Base-by-base conservation (phyloP, 305 asterid species). In the Fraxinus angustifolia region DNA sequence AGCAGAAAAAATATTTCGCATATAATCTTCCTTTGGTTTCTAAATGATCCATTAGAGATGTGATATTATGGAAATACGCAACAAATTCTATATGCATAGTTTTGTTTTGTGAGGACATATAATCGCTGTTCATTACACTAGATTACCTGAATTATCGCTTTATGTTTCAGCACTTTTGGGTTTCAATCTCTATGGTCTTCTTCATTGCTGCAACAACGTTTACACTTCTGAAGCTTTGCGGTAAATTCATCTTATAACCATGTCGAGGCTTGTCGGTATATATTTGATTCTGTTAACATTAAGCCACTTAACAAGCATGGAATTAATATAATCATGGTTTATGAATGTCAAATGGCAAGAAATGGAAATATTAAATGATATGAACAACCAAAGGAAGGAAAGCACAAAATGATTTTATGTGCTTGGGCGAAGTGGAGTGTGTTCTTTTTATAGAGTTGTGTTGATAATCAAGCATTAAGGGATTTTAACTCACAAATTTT, bases 91-190 rank as follows among this genome's bases (percentile, higher is more conserved):
- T 80, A 38, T 40, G 73, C 75, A 40, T 80, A 45, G 38, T 40
- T 38, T 33, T 28, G 26, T 62, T 79, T 35, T 78, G 14, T 34
- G 84, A 1, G 8, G 56, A 60, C 60, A 11, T 62, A 17, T 31
- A 56, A 19, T 75, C 17, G 14, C 33, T 73, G 78, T 80, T 6
- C 35, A 19, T 11, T 21, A 60, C 42, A 23, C 35, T 42, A 68
- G 80, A 48, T 82, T 71, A 82, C 75, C 80, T 87, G 31, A 67
- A 73, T 11, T 67, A 81, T 21, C 48, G 36, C 2, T 84, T 76
- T 86, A 80, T 88, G 72, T 85, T 82, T 82, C 99, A 96, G 99
- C 99, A 96, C 88, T 96, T 96, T 62, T 96, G 99, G 98, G 98
- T 96, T 85, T 93, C 97, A 30, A 92, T 96, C 77, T 89, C 98